A percentile compares a stretch with the other conserved stretches of the same genome.
These are phyloP conservation scores for Dipodascopsis uninucleata DNA, from an alignment of 805 yeast genomes.

Conservation along the genomic window DNA sequence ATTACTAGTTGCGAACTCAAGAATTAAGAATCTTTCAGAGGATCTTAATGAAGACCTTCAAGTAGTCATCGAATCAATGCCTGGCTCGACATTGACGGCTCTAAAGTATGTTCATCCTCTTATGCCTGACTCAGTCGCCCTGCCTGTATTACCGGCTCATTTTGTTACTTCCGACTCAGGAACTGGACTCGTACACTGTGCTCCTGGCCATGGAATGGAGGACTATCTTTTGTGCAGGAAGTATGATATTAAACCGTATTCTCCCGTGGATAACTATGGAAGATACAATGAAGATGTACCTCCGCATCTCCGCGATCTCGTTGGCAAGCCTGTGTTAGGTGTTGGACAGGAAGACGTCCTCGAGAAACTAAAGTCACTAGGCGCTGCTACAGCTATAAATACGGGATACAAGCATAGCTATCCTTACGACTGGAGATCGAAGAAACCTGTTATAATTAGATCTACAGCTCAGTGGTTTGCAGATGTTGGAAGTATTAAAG, in stretches of 20 bases:
- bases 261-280: slow-evolving; percentile 80
- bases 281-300: slow-evolving; percentile 55
- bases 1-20: slow-evolving; percentile 55
- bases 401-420: slow-evolving; percentile 69
- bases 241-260: slow-evolving; percentile 55
- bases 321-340: slow-evolving; percentile 59
- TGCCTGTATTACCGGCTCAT: slow-evolving; percentile 70
- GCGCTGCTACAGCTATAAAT: slow-evolving; percentile 50
- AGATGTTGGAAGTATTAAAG: slow-evolving; percentile 71
- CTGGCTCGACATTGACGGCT: slow-evolving; percentile 44
- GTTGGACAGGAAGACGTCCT: slow-evolving; percentile 53
- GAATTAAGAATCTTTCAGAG: slow-evolving; percentile 41
- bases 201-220: slow-evolving; percentile 97
- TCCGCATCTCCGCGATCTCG: slow-evolving; percentile 44
- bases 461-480: slow-evolving; percentile 98
- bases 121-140: slow-evolving; percentile 35
- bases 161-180: slow-evolving; percentile 83
- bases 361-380: slow-evolving; percentile 40
- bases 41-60: slow-evolving; percentile 5
- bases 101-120: slow-evolving; percentile 57
- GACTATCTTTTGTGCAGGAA: slow-evolving; percentile 71
- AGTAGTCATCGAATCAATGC: slow-evolving; percentile 31
- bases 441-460: slow-evolving; percentile 88
- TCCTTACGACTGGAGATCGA: slow-evolving; percentile 97
- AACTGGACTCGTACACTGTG: slow-evolving; percentile 93